Base-by-base conservation (phyloP, 352 stramenopile genomes). In the Pythium dissotocum region DNA sequence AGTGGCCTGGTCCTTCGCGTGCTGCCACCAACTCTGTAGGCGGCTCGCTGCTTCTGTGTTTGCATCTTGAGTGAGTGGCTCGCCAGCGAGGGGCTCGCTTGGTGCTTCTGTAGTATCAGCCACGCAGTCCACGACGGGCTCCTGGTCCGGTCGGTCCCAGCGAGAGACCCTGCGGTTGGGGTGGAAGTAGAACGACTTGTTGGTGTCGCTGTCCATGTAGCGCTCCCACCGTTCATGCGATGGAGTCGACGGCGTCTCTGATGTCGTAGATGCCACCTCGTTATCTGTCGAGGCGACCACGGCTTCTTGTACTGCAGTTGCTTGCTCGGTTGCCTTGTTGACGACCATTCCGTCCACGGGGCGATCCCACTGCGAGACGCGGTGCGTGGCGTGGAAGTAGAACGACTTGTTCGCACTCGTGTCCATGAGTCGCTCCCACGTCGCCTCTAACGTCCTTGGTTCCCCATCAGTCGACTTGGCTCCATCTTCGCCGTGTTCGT, bases 151-250 rank as follows among this genome's bases (percentile, higher is more conserved):
- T 6, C 32, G 28, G 35, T 69, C 62, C 13, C 76, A 88, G 53
- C 77, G 77, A 2, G 80, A 86, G 48, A 75, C 56, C 42, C 76
- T 75, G 10, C 71, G 74, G 35, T 12, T 49, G 0, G 52, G 65
- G 58, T 87, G 83, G 74, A 75, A 85, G 58, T 89, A 89, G 63
- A 77, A 88, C 21, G 73, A 82, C 63, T 86, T 87, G 72, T 72
- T 77, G 28, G 66, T 84, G 51, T 63, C 52, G 18, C 46, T 69
- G 63, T 88, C 79, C 59, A 86, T 36, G 56, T 86, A 89, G 21
- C 76, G 77, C 63, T 90, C 80, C 82, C 78, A 90, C 35, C 24
- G 65, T 24, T 63, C 55, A 0, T 21, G 21, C 30, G n/a, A 32
- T 32, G n/a, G 46, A 6, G 46, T 33, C n/a, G 46, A 16, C 0